Percentiles rank a stretch among this genome's conserved stretches.
Evolutionary conservation across 441 rosid species (phyloP).

Genomic region (Aquilaria agallochum): DNA sequence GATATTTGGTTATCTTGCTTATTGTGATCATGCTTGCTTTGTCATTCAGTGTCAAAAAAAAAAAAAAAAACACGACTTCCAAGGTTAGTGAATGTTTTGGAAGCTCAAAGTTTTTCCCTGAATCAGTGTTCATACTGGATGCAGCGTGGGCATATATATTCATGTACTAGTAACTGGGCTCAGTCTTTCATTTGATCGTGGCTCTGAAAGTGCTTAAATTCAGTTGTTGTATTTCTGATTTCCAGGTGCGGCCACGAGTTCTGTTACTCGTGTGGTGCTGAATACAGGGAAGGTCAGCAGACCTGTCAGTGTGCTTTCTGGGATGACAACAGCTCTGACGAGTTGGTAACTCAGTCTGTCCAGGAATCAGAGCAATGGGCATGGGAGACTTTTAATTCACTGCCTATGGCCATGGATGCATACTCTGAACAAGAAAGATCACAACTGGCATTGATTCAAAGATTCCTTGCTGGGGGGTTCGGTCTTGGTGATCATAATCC

Average conservation of each 20-base stretch:
- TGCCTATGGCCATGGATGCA: constrained; percentile 81
- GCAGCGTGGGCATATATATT: too few species aligned
- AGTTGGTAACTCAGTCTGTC: constrained; percentile 38
- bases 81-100: too few species aligned
- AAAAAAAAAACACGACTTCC: too few species aligned
- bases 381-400: constrained; percentile 83
- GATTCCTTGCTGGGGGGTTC: constrained; percentile 93
- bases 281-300: constrained; percentile 71
- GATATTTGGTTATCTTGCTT: too few species aligned
- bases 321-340: constrained; percentile 66
- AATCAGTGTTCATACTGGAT: too few species aligned
- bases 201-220: too few species aligned
- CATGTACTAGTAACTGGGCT: too few species aligned
- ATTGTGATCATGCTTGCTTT: too few species aligned
- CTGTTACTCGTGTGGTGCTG: constrained; percentile 93
- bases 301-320: constrained; percentile 85
- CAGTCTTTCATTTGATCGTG: too few species aligned
- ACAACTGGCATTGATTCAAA: constrained; percentile 79
- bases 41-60: too few species aligned
- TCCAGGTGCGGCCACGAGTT: constrained; percentile 89
- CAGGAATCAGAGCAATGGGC: constrained; percentile 97
- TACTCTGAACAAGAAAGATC: constrained; percentile 95
- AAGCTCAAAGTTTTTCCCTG: too few species aligned
- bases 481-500: constrained; percentile 82
- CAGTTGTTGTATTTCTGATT: constrained; percentile 4